Evolutionary conservation across 2,329 filamentous ascomycete genomes (phyloP).

Genomic region (Sporothrix curviconia): DNA sequence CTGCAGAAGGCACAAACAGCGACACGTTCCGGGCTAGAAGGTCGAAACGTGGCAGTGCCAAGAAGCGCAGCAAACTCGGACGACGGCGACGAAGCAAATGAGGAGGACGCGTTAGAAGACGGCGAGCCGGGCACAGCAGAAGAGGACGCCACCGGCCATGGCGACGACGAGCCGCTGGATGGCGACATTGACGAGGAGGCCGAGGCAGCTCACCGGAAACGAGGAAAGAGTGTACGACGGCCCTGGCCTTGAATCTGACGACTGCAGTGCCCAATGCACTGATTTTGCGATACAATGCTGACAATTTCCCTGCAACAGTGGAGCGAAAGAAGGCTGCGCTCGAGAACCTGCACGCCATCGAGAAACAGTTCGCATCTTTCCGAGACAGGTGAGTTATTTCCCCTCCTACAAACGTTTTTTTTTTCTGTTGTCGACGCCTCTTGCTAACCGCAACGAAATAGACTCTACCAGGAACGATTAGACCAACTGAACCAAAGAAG

Average conservation of each 20-base stretch:
- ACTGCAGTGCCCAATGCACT: too few relatives aligned
- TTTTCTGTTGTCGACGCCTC: not conserved
- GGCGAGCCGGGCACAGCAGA: slow-evolving; percentile 29
- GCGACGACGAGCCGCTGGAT: slow-evolving; percentile 49
- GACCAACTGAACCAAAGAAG: slow-evolving; percentile 69
- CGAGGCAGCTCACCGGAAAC: slow-evolving; percentile 51
- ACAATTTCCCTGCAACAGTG: slow-evolving; percentile 41
- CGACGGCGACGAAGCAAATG: slow-evolving; percentile 19
- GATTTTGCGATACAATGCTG: slow-evolving; percentile 6
- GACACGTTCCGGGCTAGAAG: slow-evolving; percentile 33
- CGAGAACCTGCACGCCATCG: slow-evolving; percentile 71
- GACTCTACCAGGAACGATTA: slow-evolving; percentile 82
- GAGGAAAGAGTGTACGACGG: slow-evolving; percentile 57
- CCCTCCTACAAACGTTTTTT: not conserved
- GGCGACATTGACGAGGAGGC: slow-evolving; percentile 53
- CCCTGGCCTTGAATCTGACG: not conserved
- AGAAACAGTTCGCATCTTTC: slow-evolving; percentile 82
- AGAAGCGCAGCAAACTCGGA: slow-evolving; percentile 22
- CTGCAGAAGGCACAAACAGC: slow-evolving; percentile 28
- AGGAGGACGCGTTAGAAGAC: slow-evolving; percentile 18
- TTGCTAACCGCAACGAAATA: slow-evolving; percentile 32
- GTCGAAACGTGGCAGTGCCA: slow-evolving; percentile 32
- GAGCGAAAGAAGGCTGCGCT: slow-evolving; percentile 73
- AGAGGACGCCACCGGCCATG: slow-evolving; percentile 37
- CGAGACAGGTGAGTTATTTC: slow-evolving; percentile 68